Base-by-base conservation (phyloP, 1,284 basidiomycete genomes). In the Rhodotorula sp. region DNA sequence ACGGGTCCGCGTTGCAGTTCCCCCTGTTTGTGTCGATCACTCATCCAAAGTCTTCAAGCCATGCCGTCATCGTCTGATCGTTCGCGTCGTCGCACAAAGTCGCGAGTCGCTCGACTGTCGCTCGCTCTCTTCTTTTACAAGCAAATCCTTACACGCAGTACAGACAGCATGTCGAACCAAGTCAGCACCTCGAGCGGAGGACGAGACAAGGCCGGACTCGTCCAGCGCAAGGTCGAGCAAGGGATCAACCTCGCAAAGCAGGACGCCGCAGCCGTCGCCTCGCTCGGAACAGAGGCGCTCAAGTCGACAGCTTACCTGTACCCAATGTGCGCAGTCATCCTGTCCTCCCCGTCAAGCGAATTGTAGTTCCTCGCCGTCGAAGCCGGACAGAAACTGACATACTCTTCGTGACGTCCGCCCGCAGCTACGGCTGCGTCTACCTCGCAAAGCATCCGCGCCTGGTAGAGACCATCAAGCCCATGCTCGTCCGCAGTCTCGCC, bases 221-320 rank as follows among this genome's bases (percentile, higher is more conserved):
- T 69, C 49, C 57, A 70, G 59, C 63, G 63, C 56, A 44, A 74
- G 44, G 48, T 70, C 48, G 42, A 70, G 49, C 68, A 70, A 65
- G 67, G 64, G 14, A 24, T 68, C 59, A 44, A 53, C 2, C 30
- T 57, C 24, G 64, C 71, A 7, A 69, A 76, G 60, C 63, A 69
- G 24, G 74, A 67, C 53, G 60, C 72, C n/a, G 51, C 69, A 1
- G 53, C 68, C 24, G 77, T 80, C 8, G 69, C 71, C 7, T 49
- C 48, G 45, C 77, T 80, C 24, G 79, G 79, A 20, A 69, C 74
- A 42, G 79, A 82, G 55, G 83, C 82, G 7, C 78, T 80, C 3
- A 69, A 73, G 44, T 81, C 80, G 69, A 81, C 80, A 18, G 81
- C 82, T 6, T 84, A 82, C 79, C 68, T 79, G 29, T 84, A 83